Evolutionary conservation across 2,329 filamentous ascomycete species (phyloP).

Genomic region (Tolypocladium pustulatum): DNA sequence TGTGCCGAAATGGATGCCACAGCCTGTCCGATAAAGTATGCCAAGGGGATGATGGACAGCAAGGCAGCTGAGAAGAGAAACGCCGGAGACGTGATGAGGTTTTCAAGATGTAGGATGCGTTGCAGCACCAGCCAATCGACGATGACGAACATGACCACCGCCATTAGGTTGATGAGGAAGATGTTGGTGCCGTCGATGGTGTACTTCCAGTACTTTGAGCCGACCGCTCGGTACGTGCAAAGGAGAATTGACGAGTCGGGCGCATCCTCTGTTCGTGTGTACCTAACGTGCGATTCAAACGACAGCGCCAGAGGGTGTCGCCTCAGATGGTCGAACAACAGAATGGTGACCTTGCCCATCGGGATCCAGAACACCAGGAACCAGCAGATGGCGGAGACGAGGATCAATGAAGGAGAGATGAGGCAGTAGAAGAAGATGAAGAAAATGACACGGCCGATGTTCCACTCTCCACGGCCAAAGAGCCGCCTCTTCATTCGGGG

Average conservation of each 20-base stretch:
- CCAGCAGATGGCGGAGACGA: conserved; percentile 87
- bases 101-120: conserved; percentile 56
- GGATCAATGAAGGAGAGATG: conserved; percentile 73
- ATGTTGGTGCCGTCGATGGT: conserved; percentile 98
- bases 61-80: conserved; percentile 78
- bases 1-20: conserved; percentile 97
- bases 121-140: conserved; percentile 81
- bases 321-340: conserved; percentile 83
- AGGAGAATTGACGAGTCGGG: conserved; percentile 79
- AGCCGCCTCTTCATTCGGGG: conserved; percentile 62
- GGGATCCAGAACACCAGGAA: conserved; percentile 95
- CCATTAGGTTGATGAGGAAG: conserved; percentile 95
- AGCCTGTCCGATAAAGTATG: conserved; percentile 97
- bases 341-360: conserved; percentile 90
- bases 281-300: conserved; percentile 78
- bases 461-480: conserved; percentile 95
- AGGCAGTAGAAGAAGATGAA: conserved; percentile 94
- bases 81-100: conserved; percentile 68
- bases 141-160: conserved; percentile 87
- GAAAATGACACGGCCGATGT: conserved; percentile 85
- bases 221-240: conserved; percentile 94
- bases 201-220: conserved; percentile 97
- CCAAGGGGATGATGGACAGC: conserved; percentile 87
- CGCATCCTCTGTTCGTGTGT: conserved; percentile 58
- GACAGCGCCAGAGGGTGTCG: conserved; percentile 87